phyloP scores from a whole-genome alignment of 768 basidiomycete species.

The Boletus tylopilopsis region DNA sequence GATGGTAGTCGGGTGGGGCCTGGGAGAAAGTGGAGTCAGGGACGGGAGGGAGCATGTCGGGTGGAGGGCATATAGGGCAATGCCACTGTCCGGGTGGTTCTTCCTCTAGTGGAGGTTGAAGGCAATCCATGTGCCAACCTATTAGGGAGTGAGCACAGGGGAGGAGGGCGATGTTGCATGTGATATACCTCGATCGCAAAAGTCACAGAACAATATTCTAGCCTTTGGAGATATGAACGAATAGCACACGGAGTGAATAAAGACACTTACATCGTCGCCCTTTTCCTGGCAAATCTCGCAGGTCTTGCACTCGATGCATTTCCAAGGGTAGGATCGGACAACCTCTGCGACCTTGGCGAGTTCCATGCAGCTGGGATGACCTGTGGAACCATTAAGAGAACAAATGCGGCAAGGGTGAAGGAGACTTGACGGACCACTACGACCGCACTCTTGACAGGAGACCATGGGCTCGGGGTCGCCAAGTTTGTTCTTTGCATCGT shows the following conservation, averaged over 20 bases:
- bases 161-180: slow-evolving; percentile 5
- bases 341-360: slow-evolving; percentile 53
- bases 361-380: slow-evolving; percentile 85
- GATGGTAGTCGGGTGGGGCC: slow-evolving; percentile 20
- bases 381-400: slow-evolving; percentile 35
- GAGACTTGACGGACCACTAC: slow-evolving; percentile 57
- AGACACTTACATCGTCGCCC: slow-evolving; percentile 76
- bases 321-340: slow-evolving; percentile 77
- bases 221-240: slow-evolving; percentile 44
- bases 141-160: slow-evolving; percentile 2
- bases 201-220: slow-evolving; percentile 87
- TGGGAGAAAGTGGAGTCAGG: slow-evolving; percentile 37
- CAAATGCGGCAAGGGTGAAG: neutral
- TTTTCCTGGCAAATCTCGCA: slow-evolving; percentile 86
- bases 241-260: slow-evolving; percentile 8
- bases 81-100: slow-evolving; percentile 77
- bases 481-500: slow-evolving; percentile 53
- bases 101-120: slow-evolving; percentile 64
- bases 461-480: slow-evolving; percentile 65
- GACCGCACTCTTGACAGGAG: slow-evolving; percentile 77
- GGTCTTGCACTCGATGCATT: slow-evolving; percentile 87
- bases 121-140: slow-evolving; percentile 87
- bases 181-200: slow-evolving; percentile 78
- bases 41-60: slow-evolving; percentile 13
- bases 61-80: slow-evolving; percentile 59